These are phyloP conservation scores for Nitzschia sp. DNA, from an alignment of 108 stramenopile genomes.

Conservation along the genomic window DNA sequence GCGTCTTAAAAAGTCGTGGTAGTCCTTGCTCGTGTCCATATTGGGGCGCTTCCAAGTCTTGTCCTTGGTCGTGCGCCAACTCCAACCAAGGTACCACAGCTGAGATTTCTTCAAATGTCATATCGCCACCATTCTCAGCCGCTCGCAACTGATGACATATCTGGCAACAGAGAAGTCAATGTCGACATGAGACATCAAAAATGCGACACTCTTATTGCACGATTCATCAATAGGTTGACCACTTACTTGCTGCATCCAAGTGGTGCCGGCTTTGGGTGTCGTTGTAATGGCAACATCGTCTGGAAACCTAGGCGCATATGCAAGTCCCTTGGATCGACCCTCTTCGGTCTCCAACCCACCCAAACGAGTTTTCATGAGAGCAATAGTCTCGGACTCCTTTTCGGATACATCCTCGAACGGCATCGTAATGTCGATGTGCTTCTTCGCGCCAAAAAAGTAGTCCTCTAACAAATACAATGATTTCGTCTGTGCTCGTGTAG, in stretches of 20 bases:
- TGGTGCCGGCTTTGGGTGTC: slow-evolving; percentile 54
- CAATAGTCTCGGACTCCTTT: slow-evolving; percentile 25
- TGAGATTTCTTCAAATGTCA: slow-evolving; percentile 51
- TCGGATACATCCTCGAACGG: slow-evolving; percentile 24
- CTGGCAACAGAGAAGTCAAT: slow-evolving; percentile 10
- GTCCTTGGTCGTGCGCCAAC: slow-evolving; percentile 48
- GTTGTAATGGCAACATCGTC: slow-evolving; percentile 52
- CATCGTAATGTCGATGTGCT: slow-evolving; percentile 21
- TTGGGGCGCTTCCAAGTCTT: slow-evolving; percentile 40
- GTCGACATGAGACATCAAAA: slow-evolving; percentile 4
- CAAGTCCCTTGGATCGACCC: slow-evolving; percentile 40
- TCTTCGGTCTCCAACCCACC: slow-evolving; percentile 49
- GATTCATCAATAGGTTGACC: no score
- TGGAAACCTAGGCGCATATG: slow-evolving; percentile 27
- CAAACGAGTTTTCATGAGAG: slow-evolving; percentile 32
- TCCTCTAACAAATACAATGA: no score
- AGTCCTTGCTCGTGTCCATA: slow-evolving; percentile 27
- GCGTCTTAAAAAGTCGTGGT: slow-evolving; percentile 48
- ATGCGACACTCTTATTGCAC: not conserved
- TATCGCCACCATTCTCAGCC: slow-evolving; percentile 37
- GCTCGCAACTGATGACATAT: slow-evolving; percentile 58
- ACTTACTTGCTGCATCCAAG: slow-evolving; percentile 53
- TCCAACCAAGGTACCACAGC: slow-evolving; percentile 54
- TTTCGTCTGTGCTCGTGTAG: no score
- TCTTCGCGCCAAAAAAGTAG: no score